Conservation (phyloP, 129 eudicot species). For the Centella asiatica region DNA sequence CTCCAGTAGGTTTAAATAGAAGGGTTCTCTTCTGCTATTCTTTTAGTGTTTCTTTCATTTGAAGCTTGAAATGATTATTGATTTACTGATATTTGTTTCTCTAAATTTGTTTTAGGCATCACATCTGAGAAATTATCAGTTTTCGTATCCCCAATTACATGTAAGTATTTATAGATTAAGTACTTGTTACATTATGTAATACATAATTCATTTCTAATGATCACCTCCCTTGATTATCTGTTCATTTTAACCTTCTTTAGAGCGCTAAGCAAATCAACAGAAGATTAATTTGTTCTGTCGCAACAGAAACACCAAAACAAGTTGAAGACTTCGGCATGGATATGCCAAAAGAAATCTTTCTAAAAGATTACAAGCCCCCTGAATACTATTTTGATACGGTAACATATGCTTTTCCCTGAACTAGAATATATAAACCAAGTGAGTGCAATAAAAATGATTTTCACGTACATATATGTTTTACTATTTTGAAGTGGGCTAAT, state of each 20-base stretch:
- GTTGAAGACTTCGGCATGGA: slow-evolving; percentile 69
- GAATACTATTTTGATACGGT: slow-evolving; percentile 89
- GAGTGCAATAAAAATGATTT: background rate
- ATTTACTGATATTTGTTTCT: background rate
- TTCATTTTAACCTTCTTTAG: slow-evolving; percentile 24
- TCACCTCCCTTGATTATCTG: background rate
- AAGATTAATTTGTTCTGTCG: slow-evolving; percentile 60
- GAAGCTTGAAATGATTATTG: background rate
- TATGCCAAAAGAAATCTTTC: slow-evolving; percentile 74
- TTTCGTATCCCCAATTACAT: slow-evolving; percentile 31
- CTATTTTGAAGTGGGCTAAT: too few species aligned
- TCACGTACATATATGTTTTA: background rate
- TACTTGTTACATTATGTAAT: background rate
- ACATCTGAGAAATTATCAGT: slow-evolving; percentile 24
- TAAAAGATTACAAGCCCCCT: slow-evolving; percentile 88
- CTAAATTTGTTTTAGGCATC: slow-evolving; percentile 27
- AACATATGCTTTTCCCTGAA: slow-evolving; percentile 5
- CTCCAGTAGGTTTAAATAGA: background rate
- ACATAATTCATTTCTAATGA: background rate
- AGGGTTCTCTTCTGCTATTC: background rate
- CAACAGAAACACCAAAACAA: slow-evolving; percentile 51
- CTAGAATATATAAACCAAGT: background rate
- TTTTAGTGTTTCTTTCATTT: background rate
- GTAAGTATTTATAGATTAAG: slow-evolving; percentile 34
- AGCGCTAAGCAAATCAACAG: slow-evolving; percentile 27